phyloP scores from a whole-genome alignment of 176 grass and related monocot species.

The Carex cristatella region DNA sequence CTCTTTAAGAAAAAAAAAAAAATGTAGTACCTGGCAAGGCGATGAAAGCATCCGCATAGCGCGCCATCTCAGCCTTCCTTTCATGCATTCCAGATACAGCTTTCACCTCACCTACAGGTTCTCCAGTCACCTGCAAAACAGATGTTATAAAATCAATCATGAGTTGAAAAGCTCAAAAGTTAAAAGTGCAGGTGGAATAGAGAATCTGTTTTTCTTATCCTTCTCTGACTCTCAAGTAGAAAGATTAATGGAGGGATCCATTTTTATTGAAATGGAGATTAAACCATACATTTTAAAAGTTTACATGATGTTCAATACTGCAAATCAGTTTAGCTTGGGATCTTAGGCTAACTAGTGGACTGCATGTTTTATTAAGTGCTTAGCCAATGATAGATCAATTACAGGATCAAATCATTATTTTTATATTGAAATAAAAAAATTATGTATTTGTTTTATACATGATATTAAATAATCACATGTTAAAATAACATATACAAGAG shows the following conservation, averaged over 20 bases:
- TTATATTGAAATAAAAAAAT: background rate
- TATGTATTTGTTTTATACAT: background rate
- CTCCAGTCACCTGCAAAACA: conserved; percentile 58
- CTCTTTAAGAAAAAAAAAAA: conserved; percentile 7
- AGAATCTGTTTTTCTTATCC: background rate
- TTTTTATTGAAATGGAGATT: background rate
- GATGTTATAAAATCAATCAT: background rate
- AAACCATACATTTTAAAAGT: background rate
- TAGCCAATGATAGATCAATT: background rate
- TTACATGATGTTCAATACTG: background rate
- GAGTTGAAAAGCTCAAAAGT: background rate
- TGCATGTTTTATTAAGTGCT: background rate
- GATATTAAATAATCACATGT: background rate
- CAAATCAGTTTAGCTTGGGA: background rate
- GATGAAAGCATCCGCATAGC: conserved; percentile 87
- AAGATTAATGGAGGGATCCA: background rate
- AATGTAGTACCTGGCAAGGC: conserved; percentile 64
- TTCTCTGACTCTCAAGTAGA: background rate
- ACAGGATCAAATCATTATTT: background rate
- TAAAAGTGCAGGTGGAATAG: background rate
- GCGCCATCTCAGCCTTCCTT: conserved; percentile 87
- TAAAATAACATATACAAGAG: conserved; percentile 5
- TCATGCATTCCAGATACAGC: conserved; percentile 94
- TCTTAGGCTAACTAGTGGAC: background rate
- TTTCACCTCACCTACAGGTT: conserved; percentile 76